Percentiles rank a stretch among this genome's conserved stretches.
phyloP scores from a whole-genome alignment of 345 rosid genomes.

The Ceriops tagal region DNA sequence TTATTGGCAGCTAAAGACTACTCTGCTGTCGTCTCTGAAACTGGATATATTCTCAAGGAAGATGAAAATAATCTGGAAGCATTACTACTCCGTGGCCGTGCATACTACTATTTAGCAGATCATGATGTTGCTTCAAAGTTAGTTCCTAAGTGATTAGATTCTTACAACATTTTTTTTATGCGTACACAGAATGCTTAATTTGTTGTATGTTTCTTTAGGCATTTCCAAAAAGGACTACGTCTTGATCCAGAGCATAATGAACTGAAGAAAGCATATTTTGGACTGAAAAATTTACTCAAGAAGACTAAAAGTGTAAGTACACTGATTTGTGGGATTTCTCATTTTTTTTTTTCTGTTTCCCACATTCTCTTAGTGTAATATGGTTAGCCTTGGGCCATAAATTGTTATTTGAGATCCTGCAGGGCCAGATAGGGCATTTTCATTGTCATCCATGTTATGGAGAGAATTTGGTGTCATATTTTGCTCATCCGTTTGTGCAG shows the following conservation, averaged over 20 bases:
- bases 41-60: constrained; percentile 82
- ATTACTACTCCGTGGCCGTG: constrained; percentile 91
- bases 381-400: not conserved
- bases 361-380: not conserved
- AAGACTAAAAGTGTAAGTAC: constrained; percentile 84
- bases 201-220: constrained; percentile 48
- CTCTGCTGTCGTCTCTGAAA: constrained; percentile 75
- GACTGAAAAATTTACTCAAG: constrained; percentile 85
- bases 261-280: constrained; percentile 94
- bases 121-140: constrained; percentile 96
- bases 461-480: not conserved
- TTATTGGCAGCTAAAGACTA: constrained; percentile 69
- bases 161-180: not conserved
- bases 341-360: constrained; percentile 10
- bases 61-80: constrained; percentile 88
- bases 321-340: constrained; percentile 2
- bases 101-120: constrained; percentile 95
- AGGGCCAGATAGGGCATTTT: not conserved
- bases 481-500: constrained; percentile 33
- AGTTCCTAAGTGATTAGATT: constrained; percentile 4
- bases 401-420: not conserved
- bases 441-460: not conserved
- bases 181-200: not conserved
- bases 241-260: constrained; percentile 95
- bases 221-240: constrained; percentile 94